Conservation (phyloP, 148 eudicot genomes). For the Nepenthes gracilis region DNA sequence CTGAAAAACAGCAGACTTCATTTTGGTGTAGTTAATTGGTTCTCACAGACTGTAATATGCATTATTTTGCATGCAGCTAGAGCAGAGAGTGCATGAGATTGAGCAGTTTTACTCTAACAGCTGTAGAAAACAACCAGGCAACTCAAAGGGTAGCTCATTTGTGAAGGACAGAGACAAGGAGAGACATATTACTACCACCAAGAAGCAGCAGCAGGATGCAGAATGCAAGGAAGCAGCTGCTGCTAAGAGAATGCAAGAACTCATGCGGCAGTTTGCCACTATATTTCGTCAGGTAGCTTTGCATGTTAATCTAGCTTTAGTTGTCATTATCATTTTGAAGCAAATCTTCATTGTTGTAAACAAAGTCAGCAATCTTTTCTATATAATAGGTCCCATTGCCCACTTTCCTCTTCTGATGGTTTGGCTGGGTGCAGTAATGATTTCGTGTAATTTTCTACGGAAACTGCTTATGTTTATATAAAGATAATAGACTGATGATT, state of each 20-base stretch:
- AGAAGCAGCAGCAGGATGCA: conserved; percentile 53
- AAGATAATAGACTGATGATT: no score
- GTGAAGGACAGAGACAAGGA: conserved; percentile 65
- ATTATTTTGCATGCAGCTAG: conserved; percentile 43
- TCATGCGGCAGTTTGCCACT: conserved; percentile 76
- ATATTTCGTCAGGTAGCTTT: conserved; percentile 57
- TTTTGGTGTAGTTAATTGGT: no score
- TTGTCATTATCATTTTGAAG: neutral
- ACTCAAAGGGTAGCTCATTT: conserved; percentile 30
- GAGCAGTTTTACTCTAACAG: conserved; percentile 47
- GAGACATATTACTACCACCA: conserved; percentile 27
- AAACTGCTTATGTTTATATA: no score
- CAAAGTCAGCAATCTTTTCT: no score
- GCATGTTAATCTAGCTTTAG: neutral
- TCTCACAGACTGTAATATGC: neutral
- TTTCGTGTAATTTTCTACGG: no score
- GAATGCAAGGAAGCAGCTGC: conserved; percentile 45
- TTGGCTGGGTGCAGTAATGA: no score
- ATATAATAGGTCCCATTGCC: no score
- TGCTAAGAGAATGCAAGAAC: conserved; percentile 84
- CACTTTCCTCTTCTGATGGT: no score
- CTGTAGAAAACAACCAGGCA: conserved; percentile 28
- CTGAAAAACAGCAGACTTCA: no score
- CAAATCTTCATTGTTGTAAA: neutral
- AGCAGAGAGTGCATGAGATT: conserved; percentile 57